Evolutionary conservation across 495 filamentous ascomycete species (phyloP), one percentile per base, ranked within the genome.

Genomic region (Annulohypoxylon moriforme): DNA sequence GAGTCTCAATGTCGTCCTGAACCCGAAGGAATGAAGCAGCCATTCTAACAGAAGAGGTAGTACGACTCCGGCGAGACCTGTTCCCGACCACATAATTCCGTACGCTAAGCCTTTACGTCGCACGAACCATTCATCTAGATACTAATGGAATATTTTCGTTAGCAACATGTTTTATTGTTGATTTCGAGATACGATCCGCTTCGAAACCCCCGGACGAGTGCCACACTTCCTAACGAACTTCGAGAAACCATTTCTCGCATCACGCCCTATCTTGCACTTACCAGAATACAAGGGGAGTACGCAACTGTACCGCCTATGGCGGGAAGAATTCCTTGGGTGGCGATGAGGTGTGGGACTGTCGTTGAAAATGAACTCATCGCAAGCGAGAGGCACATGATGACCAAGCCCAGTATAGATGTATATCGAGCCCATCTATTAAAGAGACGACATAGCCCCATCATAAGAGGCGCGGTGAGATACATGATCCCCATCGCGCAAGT

Each of bases 41-140:
- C 77, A 82, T 59, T 83, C 76, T 25, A 87, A 76, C 4, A 86
- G 47, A 67, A 88, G 66, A 66, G 81, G 82, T 2, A 83, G 55
- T 6, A 80, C 73, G 4, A 79, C 75, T 16, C 82, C 83, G 20
- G 76, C 77, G 29, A 79, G 47, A 5, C 84, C 80, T 0, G 79
- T 80, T 0, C 87, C 88, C 13, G 85, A 85, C 78, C 81, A 85
- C 69, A 86, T 82, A 18, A 84, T 79, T 2, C 86, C 86, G 55
- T 81, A 86, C 3, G 86, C 86, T 6, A 87, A 60, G 9, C 85
- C 86, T 65, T 83, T 83, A 1, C 82, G 69, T 22, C 60, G 68
- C 14, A 86, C 75, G 67, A 88, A 87, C 85, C 85, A 88, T 71
- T 86, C 82, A 57, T 85, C 81, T 24, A 87, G 38, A 60, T 78